Percentiles rank a stretch among this genome's conserved stretches.
Evolutionary conservation across 2,329 filamentous ascomycete genomes (phyloP).

Genomic region (Diplodia intermedia): DNA sequence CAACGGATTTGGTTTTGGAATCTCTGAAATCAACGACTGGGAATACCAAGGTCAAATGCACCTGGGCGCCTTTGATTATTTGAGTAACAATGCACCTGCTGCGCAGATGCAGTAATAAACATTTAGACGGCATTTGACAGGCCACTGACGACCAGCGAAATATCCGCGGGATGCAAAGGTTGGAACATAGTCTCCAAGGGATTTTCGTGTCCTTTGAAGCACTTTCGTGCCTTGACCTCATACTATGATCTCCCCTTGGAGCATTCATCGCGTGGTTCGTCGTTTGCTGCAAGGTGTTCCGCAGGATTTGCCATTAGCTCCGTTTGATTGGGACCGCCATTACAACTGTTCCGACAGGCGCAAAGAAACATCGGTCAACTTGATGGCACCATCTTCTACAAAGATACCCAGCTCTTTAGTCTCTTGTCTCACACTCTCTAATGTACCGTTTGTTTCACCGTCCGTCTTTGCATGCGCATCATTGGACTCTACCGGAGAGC

Average conservation of each 20-base stretch:
- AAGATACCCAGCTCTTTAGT: constrained; percentile 34
- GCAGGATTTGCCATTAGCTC: background rate
- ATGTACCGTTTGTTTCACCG: background rate
- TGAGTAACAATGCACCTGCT: constrained; percentile 35
- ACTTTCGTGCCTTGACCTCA: background rate
- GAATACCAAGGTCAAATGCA: constrained; percentile 40
- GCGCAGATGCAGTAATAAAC: constrained; percentile 8
- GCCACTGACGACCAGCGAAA: background rate
- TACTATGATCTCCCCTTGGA: background rate
- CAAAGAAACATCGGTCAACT: constrained; percentile 19
- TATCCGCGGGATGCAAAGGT: too few relatives aligned
- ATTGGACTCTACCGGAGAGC: background rate
- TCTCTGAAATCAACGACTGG: constrained; percentile 48
- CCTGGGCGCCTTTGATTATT: constrained; percentile 43
- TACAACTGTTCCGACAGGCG: constrained; percentile 14
- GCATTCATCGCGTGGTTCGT: background rate
- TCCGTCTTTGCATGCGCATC: constrained; percentile 1
- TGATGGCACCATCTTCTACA: constrained; percentile 32
- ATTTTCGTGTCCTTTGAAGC: background rate
- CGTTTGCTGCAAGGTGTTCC: background rate
- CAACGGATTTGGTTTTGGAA: constrained; percentile 39
- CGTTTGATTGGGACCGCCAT: constrained; percentile 8
- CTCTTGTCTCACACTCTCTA: constrained; percentile 1
- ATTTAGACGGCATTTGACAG: background rate
- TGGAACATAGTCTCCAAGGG: background rate